phyloP scores from a whole-genome alignment of 202 grass and related monocot species.

The Schoenoplectus triqueter region DNA sequence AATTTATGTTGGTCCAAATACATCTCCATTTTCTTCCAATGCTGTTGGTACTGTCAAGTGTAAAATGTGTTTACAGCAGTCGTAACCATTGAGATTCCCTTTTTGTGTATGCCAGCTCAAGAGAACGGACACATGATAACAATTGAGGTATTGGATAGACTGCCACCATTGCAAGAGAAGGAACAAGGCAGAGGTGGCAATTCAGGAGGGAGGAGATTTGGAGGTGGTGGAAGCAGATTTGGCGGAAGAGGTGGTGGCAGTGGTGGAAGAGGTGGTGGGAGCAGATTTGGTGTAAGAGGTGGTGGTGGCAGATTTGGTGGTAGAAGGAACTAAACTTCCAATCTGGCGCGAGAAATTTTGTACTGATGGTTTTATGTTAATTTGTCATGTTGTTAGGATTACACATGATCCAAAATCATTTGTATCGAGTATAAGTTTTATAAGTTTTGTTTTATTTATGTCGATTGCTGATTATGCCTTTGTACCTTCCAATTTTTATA shows the following conservation, averaged over 20 bases:
- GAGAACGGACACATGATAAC: constrained; percentile 65
- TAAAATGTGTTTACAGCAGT: neutral
- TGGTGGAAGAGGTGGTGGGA: constrained; percentile 43
- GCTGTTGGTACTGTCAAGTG: too few species aligned
- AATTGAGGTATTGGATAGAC: constrained; percentile 64
- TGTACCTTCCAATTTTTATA: constrained; percentile 23
- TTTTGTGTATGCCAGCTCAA: constrained; percentile 41
- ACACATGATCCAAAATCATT: constrained; percentile 40
- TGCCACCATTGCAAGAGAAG: constrained; percentile 85
- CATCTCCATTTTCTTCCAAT: too few species aligned
- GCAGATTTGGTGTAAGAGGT: constrained; percentile 60
- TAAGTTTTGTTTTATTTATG: constrained; percentile 44
- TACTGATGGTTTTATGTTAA: constrained; percentile 1
- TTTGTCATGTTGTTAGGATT: constrained; percentile 34
- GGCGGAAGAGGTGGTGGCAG: constrained; percentile 54
- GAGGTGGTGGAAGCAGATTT: constrained; percentile 51
- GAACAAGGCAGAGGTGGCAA: constrained; percentile 58
- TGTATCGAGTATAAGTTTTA: constrained; percentile 45
- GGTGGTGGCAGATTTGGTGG: constrained; percentile 56
- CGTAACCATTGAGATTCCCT: neutral
- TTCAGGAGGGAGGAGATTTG: constrained; percentile 55
- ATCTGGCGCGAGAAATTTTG: constrained; percentile 14
- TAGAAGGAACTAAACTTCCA: constrained; percentile 45
- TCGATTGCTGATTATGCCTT: neutral
- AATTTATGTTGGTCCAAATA: too few species aligned